phyloP scores from a whole-genome alignment of 805 yeast genomes.

The Candida maesae region DNA sequence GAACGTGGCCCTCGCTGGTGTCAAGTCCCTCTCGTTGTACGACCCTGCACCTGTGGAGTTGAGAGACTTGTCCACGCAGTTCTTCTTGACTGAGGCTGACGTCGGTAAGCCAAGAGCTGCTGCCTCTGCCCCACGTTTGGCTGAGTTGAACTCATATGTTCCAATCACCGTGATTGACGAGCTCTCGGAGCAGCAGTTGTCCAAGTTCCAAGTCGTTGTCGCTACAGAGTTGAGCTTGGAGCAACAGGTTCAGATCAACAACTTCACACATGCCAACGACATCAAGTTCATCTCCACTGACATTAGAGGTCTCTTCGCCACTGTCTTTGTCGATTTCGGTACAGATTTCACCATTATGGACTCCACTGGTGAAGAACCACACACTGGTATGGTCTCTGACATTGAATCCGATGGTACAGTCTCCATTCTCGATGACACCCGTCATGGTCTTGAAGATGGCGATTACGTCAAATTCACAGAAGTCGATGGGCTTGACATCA shows the following conservation, averaged over 20 bases:
- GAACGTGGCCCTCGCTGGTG: conserved; percentile 96
- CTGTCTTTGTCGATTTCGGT: conserved; percentile 88
- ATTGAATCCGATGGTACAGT: conserved; percentile 87
- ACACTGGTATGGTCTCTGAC: conserved; percentile 81
- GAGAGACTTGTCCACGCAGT: conserved; percentile 83
- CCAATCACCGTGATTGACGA: conserved; percentile 68
- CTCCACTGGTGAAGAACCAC: conserved; percentile 90
- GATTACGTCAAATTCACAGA: conserved; percentile 83
- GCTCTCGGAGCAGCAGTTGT: conserved; percentile 50
- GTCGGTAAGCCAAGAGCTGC: conserved; percentile 76
- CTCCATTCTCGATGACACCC: conserved; percentile 85
- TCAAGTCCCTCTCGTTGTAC: conserved; percentile 79
- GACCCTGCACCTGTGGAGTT: conserved; percentile 71
- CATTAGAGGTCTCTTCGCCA: conserved; percentile 84
- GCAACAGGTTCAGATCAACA: conserved; percentile 71
- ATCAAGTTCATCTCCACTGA: conserved; percentile 82
- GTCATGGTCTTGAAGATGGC: conserved; percentile 95
- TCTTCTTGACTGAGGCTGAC: conserved; percentile 68
- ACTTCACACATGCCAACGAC: conserved; percentile 64
- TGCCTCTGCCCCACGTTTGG: conserved; percentile 61
- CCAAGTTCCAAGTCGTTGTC: conserved; percentile 74
- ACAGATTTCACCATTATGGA: conserved; percentile 74
- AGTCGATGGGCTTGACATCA: conserved; percentile 75
- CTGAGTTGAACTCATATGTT: conserved; percentile 86
- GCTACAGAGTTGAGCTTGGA: conserved; percentile 73